These are phyloP conservation scores for Ceratobasidium sp. DNA, from an alignment of 1,284 basidiomycete species.

Conservation along the genomic window DNA sequence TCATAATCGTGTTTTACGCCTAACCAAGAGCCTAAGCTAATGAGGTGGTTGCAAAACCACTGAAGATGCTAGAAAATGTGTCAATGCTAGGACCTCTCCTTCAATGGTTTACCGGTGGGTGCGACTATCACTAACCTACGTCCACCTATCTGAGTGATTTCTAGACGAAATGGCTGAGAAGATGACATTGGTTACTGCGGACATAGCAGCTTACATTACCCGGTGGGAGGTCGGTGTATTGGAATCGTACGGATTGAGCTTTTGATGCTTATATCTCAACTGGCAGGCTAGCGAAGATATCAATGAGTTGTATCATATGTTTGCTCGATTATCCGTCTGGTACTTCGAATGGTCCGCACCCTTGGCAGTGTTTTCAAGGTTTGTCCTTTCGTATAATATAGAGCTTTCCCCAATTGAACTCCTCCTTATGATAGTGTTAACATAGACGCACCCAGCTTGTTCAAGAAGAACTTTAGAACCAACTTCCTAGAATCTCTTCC, in stretches of 20 bases:
- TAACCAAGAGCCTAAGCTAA: neutral
- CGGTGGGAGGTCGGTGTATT: constrained; percentile 65
- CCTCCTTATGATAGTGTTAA: constrained; percentile 21
- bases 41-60: constrained; percentile 21
- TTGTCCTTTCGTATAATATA: constrained; percentile 48
- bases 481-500: constrained; percentile 71
- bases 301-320: constrained; percentile 62
- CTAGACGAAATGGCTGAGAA: constrained; percentile 71
- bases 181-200: constrained; percentile 67
- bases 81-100: constrained; percentile 40
- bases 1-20: neutral
- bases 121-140: neutral
- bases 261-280: constrained; percentile 37
- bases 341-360: constrained; percentile 69
- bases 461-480: constrained; percentile 45
- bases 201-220: constrained; percentile 67
- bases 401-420: constrained; percentile 26
- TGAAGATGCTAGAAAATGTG: constrained; percentile 35
- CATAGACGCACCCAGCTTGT: constrained; percentile 45
- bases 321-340: constrained; percentile 59
- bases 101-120: constrained; percentile 44
- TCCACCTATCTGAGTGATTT: constrained; percentile 25
- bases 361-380: constrained; percentile 71
- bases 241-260: neutral
- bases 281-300: constrained; percentile 61